Percentiles rank a stretch among this genome's conserved stretches.
phyloP scores from a whole-genome alignment of 163 green algal genomes.

The Chlamydomonas reinhardtii region DNA sequence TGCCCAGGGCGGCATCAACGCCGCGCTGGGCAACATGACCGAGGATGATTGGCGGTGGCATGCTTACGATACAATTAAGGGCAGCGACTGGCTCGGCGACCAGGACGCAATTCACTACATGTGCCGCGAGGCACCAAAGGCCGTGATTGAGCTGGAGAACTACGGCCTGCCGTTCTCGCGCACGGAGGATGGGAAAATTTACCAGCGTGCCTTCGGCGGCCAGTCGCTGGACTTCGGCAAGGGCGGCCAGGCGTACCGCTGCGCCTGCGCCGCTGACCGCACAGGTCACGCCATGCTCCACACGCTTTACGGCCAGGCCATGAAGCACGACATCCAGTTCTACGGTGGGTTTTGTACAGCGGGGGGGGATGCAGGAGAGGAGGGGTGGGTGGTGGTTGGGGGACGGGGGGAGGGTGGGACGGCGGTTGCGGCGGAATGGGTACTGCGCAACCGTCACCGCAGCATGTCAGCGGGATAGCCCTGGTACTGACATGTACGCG shows the following conservation, averaged over 20 bases:
- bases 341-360: slow-evolving; percentile 81
- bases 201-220: slow-evolving; percentile 98
- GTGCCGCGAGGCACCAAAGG: slow-evolving; percentile 94
- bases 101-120: slow-evolving; percentile 97
- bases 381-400: too few species aligned
- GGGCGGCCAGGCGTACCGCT: slow-evolving; percentile 91
- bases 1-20: slow-evolving; percentile 99
- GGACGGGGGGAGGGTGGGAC: too few species aligned
- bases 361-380: too few species aligned
- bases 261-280: slow-evolving; percentile 92
- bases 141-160: slow-evolving; percentile 98
- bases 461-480: too few species aligned
- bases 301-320: slow-evolving; percentile 95
- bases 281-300: slow-evolving; percentile 99
- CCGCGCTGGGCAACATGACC: slow-evolving; percentile 98
- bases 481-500: too few species aligned
- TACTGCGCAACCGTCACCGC: too few species aligned
- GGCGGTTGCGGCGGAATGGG: too few species aligned
- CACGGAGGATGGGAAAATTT: slow-evolving; percentile 99
- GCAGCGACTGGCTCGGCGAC: slow-evolving; percentile 98
- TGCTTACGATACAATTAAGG: slow-evolving; percentile 99
- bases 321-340: slow-evolving; percentile 98
- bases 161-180: slow-evolving; percentile 98
- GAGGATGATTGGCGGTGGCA: slow-evolving; percentile 99
- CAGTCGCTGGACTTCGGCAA: slow-evolving; percentile 97